These are phyloP conservation scores for Melocanna baccifera DNA, from an alignment of 176 grass and related monocot genomes.

Conservation along the genomic window DNA sequence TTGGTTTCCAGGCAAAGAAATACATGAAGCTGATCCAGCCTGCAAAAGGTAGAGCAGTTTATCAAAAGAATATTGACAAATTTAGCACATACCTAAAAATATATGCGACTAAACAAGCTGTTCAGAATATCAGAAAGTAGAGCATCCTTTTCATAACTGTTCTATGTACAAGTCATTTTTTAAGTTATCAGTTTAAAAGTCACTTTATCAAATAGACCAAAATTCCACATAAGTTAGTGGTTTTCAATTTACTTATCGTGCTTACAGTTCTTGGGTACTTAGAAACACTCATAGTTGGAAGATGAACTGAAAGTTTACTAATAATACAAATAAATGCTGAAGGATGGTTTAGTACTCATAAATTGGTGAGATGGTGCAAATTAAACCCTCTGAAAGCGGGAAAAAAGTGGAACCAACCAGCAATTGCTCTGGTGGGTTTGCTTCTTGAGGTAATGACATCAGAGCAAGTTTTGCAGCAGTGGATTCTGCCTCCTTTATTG, in stretches of 20 bases:
- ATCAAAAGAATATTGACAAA: slow-evolving; percentile 25
- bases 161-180: neutral
- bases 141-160: neutral
- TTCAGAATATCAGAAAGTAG: slow-evolving; percentile 7
- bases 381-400: neutral
- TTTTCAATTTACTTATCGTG: neutral
- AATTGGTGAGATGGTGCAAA: slow-evolving; percentile 3
- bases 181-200: neutral
- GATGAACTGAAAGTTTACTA: neutral
- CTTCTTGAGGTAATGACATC: slow-evolving; percentile 56
- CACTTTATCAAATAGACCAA: neutral
- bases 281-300: neutral
- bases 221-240: neutral
- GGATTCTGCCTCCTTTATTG: slow-evolving; percentile 70
- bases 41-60: slow-evolving; percentile 35
- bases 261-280: neutral
- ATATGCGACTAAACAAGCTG: neutral
- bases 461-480: slow-evolving; percentile 71
- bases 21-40: slow-evolving; percentile 31
- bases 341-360: neutral
- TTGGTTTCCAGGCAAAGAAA: slow-evolving; percentile 38
- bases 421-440: slow-evolving; percentile 35
- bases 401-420: slow-evolving; percentile 39
- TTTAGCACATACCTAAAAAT: neutral
- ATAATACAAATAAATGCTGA: slow-evolving; percentile 5